Conservation (phyloP, 2,329 filamentous ascomycete genomes). For the Pseudogymnoascus sp. region DNA sequence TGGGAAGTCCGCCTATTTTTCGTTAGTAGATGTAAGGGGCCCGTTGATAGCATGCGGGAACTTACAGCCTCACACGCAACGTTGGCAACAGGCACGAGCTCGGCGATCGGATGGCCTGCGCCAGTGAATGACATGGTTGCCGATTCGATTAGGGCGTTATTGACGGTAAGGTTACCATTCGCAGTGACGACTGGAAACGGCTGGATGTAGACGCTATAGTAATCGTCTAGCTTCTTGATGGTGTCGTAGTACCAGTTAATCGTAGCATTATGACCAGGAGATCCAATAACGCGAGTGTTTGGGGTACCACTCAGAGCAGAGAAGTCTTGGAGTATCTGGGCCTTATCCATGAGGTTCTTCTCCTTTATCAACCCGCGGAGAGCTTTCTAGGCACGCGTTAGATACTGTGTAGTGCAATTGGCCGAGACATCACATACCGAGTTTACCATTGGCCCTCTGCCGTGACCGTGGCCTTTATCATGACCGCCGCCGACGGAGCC, state of each 20-base stretch:
- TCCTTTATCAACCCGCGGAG: not conserved
- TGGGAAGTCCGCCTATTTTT: constrained; percentile 12
- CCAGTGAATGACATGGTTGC: constrained; percentile 15
- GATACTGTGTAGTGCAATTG: not conserved
- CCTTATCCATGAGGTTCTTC: constrained; percentile 32
- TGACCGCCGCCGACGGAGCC: not conserved
- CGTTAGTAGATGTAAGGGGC: not conserved
- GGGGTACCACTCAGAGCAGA: constrained; percentile 31
- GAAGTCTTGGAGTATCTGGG: constrained; percentile 38
- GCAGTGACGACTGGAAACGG: constrained; percentile 12
- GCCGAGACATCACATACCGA: not conserved
- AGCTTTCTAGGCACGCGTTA: not conserved
- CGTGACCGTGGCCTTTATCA: not conserved
- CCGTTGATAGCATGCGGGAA: not conserved
- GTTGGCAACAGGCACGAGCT: constrained; percentile 16
- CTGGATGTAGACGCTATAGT: constrained; percentile 21
- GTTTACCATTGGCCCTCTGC: not conserved
- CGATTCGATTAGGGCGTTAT: constrained; percentile 9
- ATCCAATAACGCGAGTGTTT: constrained; percentile 37
- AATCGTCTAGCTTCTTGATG: constrained; percentile 33
- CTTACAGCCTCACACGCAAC: constrained; percentile 15
- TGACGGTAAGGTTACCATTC: constrained; percentile 11
- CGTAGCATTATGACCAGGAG: constrained; percentile 38
- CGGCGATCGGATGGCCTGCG: constrained; percentile 11
- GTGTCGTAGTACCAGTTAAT: constrained; percentile 37